Percentiles rank a stretch among this genome's conserved stretches.
Conservation (phyloP, 2,329 filamentous ascomycete genomes). For the Fusarium sp. region DNA sequence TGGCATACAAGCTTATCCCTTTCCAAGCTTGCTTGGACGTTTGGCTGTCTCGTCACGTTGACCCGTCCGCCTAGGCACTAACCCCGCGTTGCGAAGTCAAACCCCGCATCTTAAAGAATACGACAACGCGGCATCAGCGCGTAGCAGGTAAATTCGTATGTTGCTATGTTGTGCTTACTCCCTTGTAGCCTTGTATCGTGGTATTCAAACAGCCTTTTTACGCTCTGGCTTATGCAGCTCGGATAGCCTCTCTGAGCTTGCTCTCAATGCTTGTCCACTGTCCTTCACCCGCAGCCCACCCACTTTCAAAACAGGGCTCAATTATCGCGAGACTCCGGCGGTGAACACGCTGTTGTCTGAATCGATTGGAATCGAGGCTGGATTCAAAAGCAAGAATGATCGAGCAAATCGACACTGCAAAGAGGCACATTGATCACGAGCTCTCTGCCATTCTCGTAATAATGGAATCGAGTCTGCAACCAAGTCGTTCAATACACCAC, state of each 20-base stretch:
- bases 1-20: slow-evolving; percentile 9
- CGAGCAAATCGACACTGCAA: slow-evolving; percentile 9
- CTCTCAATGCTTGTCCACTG: slow-evolving; percentile 32
- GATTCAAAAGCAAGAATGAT: slow-evolving; percentile 14
- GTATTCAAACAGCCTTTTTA: slow-evolving; percentile 28
- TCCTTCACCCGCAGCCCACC: slow-evolving; percentile 42
- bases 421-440: slow-evolving; percentile 28
- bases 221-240: slow-evolving; percentile 39
- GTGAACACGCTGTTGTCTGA: slow-evolving; percentile 36
- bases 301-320: slow-evolving; percentile 30
- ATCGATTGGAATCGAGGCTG: slow-evolving; percentile 17
- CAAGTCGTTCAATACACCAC: slow-evolving; percentile 19
- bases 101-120: slow-evolving; percentile 47
- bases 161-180: slow-evolving; percentile 11
- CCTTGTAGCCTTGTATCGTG: slow-evolving; percentile 25
- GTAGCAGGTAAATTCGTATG: slow-evolving; percentile 44
- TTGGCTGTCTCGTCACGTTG: slow-evolving; percentile 45
- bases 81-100: slow-evolving; percentile 49
- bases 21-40: slow-evolving; percentile 8
- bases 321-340: slow-evolving; percentile 45
- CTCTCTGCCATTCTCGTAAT: slow-evolving; percentile 10
- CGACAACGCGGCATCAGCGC: slow-evolving; percentile 50
- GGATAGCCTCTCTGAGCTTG: slow-evolving; percentile 28
- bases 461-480: slow-evolving; percentile 14
- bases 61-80: slow-evolving; percentile 45